Evolutionary conservation across 352 stramenopile species (phyloP).

Genomic region (Globisporangium cystogenes): DNA sequence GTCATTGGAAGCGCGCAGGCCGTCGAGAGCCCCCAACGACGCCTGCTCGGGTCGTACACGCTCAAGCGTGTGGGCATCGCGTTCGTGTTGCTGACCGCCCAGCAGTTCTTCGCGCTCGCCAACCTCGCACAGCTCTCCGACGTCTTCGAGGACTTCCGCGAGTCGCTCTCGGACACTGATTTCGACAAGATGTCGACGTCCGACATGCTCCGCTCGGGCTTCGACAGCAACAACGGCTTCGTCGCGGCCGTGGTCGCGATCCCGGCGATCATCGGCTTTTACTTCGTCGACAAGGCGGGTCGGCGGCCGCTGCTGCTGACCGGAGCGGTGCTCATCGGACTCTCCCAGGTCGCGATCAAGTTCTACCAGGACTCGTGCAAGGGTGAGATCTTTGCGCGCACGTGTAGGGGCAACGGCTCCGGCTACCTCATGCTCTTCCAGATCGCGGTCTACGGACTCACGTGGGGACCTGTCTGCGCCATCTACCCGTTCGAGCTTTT

Average conservation of each 20-base stretch:
- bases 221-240: not conserved
- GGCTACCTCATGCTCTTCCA: not conserved
- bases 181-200: not conserved
- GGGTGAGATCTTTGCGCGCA: not conserved
- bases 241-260: not conserved
- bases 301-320: not conserved
- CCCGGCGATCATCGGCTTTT: not conserved
- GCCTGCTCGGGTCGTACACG: not conserved
- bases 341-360: not conserved
- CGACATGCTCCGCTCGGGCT: not conserved
- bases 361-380: not conserved
- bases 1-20: not conserved
- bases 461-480: not conserved
- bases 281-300: not conserved
- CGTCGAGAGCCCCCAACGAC: not conserved
- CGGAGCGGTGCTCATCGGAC: not conserved
- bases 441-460: not conserved
- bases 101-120: not conserved
- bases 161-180: not conserved
- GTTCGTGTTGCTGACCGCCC: not conserved
- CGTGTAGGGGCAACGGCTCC: not conserved
- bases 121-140: not conserved
- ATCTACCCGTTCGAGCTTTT: slow-evolving; percentile 2
- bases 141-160: not conserved
- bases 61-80: slow-evolving; percentile 1